These are phyloP conservation scores for Polyporus arcularius DNA, from an alignment of 768 basidiomycete species.

Conservation along the genomic window DNA sequence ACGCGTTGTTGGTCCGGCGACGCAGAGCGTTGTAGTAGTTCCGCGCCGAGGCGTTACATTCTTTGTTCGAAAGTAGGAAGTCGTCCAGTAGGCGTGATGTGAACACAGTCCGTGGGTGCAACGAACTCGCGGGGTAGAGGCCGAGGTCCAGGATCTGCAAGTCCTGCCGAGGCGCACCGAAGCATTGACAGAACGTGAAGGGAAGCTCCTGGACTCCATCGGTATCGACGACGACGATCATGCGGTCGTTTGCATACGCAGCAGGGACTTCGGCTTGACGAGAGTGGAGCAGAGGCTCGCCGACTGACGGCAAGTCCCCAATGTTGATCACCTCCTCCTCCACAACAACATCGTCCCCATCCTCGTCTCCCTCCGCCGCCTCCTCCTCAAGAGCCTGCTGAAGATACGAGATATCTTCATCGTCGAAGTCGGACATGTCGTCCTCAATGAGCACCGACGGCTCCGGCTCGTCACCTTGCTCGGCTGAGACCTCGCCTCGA, in stretches of 20 bases:
- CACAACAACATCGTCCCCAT: too few species aligned
- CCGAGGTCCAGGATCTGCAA: background rate
- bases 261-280: too few species aligned
- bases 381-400: too few species aligned
- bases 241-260: background rate
- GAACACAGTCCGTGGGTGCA: background rate
- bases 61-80: background rate
- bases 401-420: too few species aligned
- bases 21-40: background rate
- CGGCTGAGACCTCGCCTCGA: too few species aligned
- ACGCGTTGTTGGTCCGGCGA: background rate
- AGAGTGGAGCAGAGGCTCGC: too few species aligned
- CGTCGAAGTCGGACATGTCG: too few species aligned
- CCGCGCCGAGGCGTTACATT: background rate
- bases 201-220: background rate
- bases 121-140: background rate
- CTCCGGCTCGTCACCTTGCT: background rate
- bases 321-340: too few species aligned
- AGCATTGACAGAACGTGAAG: background rate
- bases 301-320: too few species aligned
- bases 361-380: too few species aligned
- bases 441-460: background rate
- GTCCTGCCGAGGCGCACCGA: background rate
- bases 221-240: background rate
- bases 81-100: background rate